These are phyloP conservation scores for Penicillium aurantiogriseum DNA, from an alignment of 2,329 filamentous ascomycete genomes.

Conservation along the genomic window DNA sequence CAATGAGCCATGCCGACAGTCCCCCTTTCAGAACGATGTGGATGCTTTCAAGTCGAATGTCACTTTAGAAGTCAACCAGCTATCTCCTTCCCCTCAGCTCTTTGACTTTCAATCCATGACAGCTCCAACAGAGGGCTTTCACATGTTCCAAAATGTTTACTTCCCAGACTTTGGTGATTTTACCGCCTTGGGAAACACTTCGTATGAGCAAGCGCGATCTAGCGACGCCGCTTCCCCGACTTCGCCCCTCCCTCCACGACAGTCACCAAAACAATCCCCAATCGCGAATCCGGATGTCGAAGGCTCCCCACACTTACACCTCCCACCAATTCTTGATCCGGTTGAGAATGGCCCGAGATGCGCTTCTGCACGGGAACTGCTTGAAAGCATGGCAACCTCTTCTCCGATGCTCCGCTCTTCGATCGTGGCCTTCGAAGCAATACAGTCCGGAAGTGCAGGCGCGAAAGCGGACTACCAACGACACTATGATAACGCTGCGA, in stretches of 20 bases:
- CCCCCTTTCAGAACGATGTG: neutral
- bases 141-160: neutral
- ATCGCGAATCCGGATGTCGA: neutral
- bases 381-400: neutral
- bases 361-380: neutral
- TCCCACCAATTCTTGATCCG: neutral
- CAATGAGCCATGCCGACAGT: neutral
- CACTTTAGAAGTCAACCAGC: neutral
- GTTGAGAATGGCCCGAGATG: neutral
- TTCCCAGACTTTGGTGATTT: conserved; percentile 2
- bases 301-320: neutral
- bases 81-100: neutral
- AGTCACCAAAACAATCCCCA: neutral
- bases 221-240: neutral
- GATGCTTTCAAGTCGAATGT: neutral
- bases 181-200: neutral
- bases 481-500: neutral
- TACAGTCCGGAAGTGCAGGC: neutral
- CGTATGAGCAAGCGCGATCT: neutral
- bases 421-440: neutral
- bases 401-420: neutral
- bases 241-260: neutral
- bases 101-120: neutral
- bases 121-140: neutral
- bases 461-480: neutral